These are phyloP conservation scores for Starmerella vaccinii DNA, from an alignment of 805 yeast genomes.

Conservation along the genomic window DNA sequence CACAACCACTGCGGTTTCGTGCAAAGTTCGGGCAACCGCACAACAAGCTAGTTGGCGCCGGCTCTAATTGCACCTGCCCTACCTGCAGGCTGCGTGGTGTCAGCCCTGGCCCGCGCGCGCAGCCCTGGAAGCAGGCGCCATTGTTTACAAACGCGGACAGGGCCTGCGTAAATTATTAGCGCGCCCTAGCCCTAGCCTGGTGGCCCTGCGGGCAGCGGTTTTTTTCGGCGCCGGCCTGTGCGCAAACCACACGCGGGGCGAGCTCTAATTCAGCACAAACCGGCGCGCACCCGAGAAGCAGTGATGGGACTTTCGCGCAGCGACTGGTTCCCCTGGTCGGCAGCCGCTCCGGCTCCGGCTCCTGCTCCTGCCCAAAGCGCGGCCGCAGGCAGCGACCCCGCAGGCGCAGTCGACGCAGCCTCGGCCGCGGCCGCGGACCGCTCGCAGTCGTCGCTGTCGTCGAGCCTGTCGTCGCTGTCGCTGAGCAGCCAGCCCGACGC, in stretches of 20 bases:
- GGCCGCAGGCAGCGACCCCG: not conserved
- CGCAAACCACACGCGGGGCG: too few species aligned
- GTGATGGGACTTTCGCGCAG: not conserved
- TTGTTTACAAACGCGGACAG: not conserved
- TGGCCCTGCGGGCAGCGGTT: not conserved
- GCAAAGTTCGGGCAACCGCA: too few species aligned
- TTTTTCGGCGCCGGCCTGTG: too few species aligned
- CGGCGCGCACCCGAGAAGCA: not conserved
- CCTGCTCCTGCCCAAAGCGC: not conserved
- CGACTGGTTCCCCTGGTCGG: constrained; percentile 1
- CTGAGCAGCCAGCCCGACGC: not conserved
- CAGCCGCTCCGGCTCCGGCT: not conserved
- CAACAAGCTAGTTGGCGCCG: too few species aligned
- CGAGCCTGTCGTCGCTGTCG: not conserved
- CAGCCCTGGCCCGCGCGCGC: too few species aligned
- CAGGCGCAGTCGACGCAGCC: too few species aligned
- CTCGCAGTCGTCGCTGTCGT: constrained; percentile 5
- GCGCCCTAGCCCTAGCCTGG: not conserved
- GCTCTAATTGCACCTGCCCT: not conserved
- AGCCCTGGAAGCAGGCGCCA: not conserved
- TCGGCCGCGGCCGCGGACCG: too few species aligned
- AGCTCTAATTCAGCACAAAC: too few species aligned
- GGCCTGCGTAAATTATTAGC: not conserved
- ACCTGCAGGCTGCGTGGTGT: too few species aligned
- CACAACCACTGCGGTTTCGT: too few species aligned